Base-by-base conservation (phyloP, 352 stramenopile genomes). In the Phytophthora cajani region DNA sequence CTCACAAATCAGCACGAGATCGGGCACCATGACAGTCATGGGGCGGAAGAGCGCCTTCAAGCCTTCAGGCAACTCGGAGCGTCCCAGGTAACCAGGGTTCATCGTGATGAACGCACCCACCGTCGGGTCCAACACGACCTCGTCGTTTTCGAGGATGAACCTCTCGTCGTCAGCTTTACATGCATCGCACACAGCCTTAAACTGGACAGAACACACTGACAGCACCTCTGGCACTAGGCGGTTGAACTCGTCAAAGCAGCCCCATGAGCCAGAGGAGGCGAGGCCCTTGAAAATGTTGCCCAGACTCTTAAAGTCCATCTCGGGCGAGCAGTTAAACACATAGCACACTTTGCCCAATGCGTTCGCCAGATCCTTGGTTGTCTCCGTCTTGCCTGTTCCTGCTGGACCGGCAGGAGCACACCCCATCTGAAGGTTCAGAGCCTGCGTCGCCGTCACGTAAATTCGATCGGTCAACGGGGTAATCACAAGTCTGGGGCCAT, bases 211-310 rank as follows among this genome's bases (percentile, higher is more conserved):
- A 70, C 94, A 98, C 54, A 98, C 94, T 0, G 88, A 97, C 14
- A 98, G 67, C 60, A 98, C 95, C 58, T 98, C 95, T 7, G 96
- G 95, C 10, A 98, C 91, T 7, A 99, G 79, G 0, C 96, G 89
- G 68, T 99, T 98, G 75, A 99, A 99, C 72, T 99, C 96, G 64
- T 99, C 96, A 63, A 99, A 98, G 77, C 96, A 99, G 10, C 95
- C 95, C 96, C 96, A 99, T 0, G 96, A 97, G 9, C 96, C 96
- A 0, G 90, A 97, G 1, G 93, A 98, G 7, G 94, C 96, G 6
- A 98, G 75, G 2, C 96, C 96, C 76, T 99, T 99, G 81, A 99
- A 99, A 40, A 99, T 99, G 66, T 98, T 98, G n/a, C 95, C 96
- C 0, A 99, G 76, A 69, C 91, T 95, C 72, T 97, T 93, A 79